Evolutionary conservation across 495 filamentous ascomycete genomes (phyloP), one percentile per base, ranked within the genome.

Genomic region (Hyphodiscus hymeniophilus): DNA sequence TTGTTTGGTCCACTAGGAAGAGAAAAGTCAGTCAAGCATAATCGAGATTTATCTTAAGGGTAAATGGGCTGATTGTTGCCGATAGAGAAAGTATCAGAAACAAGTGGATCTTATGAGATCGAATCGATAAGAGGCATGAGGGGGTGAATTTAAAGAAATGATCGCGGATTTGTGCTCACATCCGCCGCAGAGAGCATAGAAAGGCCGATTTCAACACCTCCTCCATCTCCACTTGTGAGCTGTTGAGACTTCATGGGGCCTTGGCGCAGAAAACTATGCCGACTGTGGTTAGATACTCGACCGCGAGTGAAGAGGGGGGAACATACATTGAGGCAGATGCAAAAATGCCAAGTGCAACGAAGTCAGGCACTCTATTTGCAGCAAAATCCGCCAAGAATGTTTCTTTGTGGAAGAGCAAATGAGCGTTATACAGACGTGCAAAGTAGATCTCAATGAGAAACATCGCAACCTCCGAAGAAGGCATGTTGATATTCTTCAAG

Each of bases 371-470:
- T 23, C 24, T 44, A 23, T 30, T 38, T 11, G 51, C 51, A 15
- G 38, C 30, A 30, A 38, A 54, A 18, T 54, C 51, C 1, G 42
- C 21, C n/a, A 48, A 32, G 22, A 54, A 50, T 13, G 38, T 54
- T 22, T 49, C 23, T 20, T 48, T 50, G 20, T 54, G 51, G 21
- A 54, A 54, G 6, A 50, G 39, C 30, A 54, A 42, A 26, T 38
- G 31, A 28, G 51, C 36, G 21, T 47, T 43, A 20, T 38, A 48
- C 16, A 54, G 24, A 15, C 39, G 46, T 4, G 40, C 38, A 16
- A 54, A 50, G 31, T 49, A 54, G 33, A 54, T 49, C 16, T 54
- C 46, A 22, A 50, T 24, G 1, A 53, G 24, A 10, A 42, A 47
- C 10, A 20, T 17, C 4, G 50, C 44, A 23, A 53, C 42, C 17